Conservation (phyloP, 805 yeast species). For the Teunomyces aglyptinius region DNA sequence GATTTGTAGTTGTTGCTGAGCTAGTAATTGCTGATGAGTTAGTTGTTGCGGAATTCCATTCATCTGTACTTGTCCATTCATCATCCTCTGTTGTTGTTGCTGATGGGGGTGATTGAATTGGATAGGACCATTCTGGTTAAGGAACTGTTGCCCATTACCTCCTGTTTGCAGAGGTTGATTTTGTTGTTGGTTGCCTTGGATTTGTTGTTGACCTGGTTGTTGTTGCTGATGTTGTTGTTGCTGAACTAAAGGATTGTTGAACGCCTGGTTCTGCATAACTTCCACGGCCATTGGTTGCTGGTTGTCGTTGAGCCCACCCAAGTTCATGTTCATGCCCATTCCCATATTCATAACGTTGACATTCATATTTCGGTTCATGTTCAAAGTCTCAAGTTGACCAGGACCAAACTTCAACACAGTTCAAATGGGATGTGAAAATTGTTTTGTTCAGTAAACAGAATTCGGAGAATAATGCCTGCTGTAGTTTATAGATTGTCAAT, state of each 20-base stretch:
- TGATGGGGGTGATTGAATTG: conserved; percentile 2
- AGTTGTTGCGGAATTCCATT: conserved; percentile 7
- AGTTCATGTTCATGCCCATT: conserved; percentile 8
- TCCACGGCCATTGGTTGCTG: conserved; percentile 10
- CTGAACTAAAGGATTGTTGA: conserved; percentile 5
- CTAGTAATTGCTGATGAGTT: conserved; percentile 9
- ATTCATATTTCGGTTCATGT: conserved; percentile 10
- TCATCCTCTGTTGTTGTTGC: conserved; percentile 7
- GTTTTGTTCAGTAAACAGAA: background rate
- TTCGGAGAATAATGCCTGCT: background rate
- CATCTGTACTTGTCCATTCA: conserved; percentile 8
- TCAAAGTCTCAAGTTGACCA: background rate
- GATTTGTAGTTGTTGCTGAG: conserved; percentile 11
- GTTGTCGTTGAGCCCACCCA: conserved; percentile 7
- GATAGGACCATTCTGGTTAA: background rate
- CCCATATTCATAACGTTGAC: conserved; percentile 12
- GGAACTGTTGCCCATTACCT: conserved; percentile 1
- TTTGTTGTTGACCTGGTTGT: conserved; percentile 7
- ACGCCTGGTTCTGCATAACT: conserved; percentile 10
- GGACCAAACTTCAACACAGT: conserved; percentile 3
- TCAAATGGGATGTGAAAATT: background rate
- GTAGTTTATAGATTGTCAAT: background rate
- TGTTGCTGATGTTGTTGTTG: conserved; percentile 9
- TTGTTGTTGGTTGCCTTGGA: conserved; percentile 4
- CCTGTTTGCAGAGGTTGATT: background rate